Percentiles rank a stretch among this genome's conserved stretches.
Evolutionary conservation across 1,139 yeast genomes (phyloP).

Genomic region (Petasospora fabianii): DNA sequence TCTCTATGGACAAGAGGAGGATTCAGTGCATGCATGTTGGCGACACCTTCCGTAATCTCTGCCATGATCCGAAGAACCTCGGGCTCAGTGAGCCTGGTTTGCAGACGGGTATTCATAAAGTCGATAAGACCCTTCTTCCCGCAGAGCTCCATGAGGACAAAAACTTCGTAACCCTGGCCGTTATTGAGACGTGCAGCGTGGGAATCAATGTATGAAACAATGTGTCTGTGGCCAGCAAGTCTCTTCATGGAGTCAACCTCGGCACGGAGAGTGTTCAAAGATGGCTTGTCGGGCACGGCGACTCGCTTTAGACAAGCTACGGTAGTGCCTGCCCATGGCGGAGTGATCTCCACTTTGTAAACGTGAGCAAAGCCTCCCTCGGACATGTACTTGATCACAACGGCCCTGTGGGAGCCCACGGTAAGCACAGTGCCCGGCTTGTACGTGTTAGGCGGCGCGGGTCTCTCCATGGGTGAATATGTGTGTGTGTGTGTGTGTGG

Average conservation of each 20-base stretch:
- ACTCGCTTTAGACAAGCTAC: slow-evolving; percentile 73
- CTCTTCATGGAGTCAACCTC: slow-evolving; percentile 88
- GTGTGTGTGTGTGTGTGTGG: background rate
- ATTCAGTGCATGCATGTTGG: slow-evolving; percentile 79
- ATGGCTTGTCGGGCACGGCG: slow-evolving; percentile 67
- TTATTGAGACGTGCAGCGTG: slow-evolving; percentile 69
- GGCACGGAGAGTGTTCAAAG: slow-evolving; percentile 62
- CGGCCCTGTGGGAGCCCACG: slow-evolving; percentile 62
- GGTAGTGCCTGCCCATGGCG: slow-evolving; percentile 41
- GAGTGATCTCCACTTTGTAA: slow-evolving; percentile 57
- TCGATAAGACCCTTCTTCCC: slow-evolving; percentile 83
- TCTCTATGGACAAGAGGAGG: slow-evolving; percentile 91
- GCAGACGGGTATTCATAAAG: slow-evolving; percentile 87
- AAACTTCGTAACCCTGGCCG: slow-evolving; percentile 69
- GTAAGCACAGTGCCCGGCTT: slow-evolving; percentile 56
- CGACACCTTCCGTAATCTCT: slow-evolving; percentile 78
- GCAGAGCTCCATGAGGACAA: slow-evolving; percentile 90
- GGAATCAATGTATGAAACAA: slow-evolving; percentile 89
- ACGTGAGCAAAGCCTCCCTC: slow-evolving; percentile 80
- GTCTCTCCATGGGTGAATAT: slow-evolving; percentile 14
- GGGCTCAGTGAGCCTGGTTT: slow-evolving; percentile 73
- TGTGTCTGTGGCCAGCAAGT: slow-evolving; percentile 68
- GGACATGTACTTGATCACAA: slow-evolving; percentile 57
- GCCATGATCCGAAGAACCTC: slow-evolving; percentile 82
- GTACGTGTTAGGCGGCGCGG: slow-evolving; percentile 50